These are phyloP conservation scores for thale cress (Arabidopsis thaliana) DNA, from an alignment of 345 rosid genomes.

Conservation along the genomic window DNA sequence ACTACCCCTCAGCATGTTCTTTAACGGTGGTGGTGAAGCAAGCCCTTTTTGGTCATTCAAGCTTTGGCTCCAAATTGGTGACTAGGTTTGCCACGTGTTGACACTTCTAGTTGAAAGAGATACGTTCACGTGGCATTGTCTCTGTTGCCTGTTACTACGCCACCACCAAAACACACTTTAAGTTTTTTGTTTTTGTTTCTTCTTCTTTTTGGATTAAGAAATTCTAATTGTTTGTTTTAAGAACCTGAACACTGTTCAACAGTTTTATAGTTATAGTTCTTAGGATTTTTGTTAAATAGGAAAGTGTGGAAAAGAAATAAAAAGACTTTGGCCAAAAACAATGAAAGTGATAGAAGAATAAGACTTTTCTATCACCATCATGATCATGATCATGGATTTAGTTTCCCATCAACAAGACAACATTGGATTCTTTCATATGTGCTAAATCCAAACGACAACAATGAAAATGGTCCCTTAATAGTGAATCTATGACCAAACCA, in stretches of 20 bases:
- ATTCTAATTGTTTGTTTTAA: background rate
- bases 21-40: background rate
- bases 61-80: constrained; percentile 18
- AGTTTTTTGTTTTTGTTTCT: background rate
- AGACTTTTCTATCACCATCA: constrained; percentile 31
- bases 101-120: constrained; percentile 34
- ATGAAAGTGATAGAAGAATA: constrained; percentile 39
- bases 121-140: constrained; percentile 49
- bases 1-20: background rate
- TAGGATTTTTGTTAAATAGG: constrained; percentile 3
- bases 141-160: constrained; percentile 42
- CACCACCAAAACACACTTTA: constrained; percentile 39
- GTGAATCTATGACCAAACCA: constrained; percentile 30
- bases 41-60: constrained; percentile 11
- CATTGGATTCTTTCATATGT: constrained; percentile 45
- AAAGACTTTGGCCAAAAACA: constrained; percentile 32
- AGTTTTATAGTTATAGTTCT: constrained; percentile 14
- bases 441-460: constrained; percentile 37
- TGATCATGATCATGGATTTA: constrained; percentile 22
- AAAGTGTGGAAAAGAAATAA: constrained; percentile 5
- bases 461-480: constrained; percentile 26
- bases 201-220: background rate
- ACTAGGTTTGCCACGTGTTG: constrained; percentile 50
- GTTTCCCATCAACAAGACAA: constrained; percentile 42
- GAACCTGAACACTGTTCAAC: background rate